Percentiles rank a stretch among this genome's conserved stretches.
Evolutionary conservation across 179 eudicot genomes (phyloP).

Genomic region (Actinidia arguta): DNA sequence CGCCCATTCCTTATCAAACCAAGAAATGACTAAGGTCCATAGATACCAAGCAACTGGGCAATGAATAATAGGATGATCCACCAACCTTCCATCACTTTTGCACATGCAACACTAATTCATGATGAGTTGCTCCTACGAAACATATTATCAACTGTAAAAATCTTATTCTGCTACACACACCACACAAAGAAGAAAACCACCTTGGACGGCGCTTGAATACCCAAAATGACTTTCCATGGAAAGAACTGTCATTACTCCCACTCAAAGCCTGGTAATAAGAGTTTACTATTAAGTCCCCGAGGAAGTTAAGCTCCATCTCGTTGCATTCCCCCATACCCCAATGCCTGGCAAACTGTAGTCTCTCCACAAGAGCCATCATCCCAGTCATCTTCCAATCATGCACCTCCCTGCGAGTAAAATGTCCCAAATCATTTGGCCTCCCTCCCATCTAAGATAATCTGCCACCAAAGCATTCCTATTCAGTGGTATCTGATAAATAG

Average conservation of each 20-base stretch:
- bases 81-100: neutral
- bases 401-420: neutral
- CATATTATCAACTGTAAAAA: neutral
- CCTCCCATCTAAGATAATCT: neutral
- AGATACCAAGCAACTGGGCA: neutral
- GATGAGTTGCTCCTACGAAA: neutral
- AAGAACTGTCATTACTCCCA: neutral
- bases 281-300: neutral
- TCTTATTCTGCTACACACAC: neutral
- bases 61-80: neutral
- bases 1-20: neutral
- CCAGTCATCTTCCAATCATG: neutral
- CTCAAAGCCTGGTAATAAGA: neutral
- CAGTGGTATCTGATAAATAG: neutral
- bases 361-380: slow-evolving; percentile 9
- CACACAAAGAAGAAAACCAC: neutral
- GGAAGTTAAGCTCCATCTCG: neutral
- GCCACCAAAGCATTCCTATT: neutral
- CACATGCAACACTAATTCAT: neutral
- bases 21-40: neutral
- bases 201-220: neutral
- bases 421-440: neutral
- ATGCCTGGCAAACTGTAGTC: neutral
- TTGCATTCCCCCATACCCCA: neutral
- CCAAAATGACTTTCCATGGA: neutral